Evolutionary conservation across 139 green algal species (phyloP), one percentile per base, ranked within the genome.

Genomic region (Raphidocelis subcapitata): DNA sequence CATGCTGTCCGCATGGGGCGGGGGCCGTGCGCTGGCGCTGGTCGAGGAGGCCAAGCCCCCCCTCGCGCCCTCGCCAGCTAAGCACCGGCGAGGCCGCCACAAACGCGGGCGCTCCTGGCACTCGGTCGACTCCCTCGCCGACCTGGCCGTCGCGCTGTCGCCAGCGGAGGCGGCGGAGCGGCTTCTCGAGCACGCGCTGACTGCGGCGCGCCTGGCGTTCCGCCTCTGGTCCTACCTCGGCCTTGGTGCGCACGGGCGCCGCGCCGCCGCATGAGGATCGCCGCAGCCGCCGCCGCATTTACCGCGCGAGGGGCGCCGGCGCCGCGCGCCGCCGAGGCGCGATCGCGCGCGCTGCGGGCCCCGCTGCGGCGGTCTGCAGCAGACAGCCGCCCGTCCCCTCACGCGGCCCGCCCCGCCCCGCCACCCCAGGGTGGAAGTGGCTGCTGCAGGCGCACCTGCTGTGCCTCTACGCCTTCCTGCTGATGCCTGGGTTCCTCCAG

Each of bases 401-500:
- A n/a, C n/a, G n/a, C n/a, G n/a, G n/a, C n/a, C n/a, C n/a, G n/a
- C n/a, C n/a, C n/a, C n/a, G n/a, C n/a, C 29, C 21, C 15, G 46
- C 4, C 47, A 3, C 47, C 67, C 52, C 70, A 85, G 79, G 85
- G 0, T 86, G 76, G 69, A 85, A 83, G 47, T 90, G 85, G 85
- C 54, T 62, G 3, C 36, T 81, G 2, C 56, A 82, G 32, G 72
- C 81, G n/a, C 70, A 62, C 31, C 74, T 73, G 31, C 77, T 91
- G 21, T 49, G 86, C 5, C 21, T 87, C 24, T 91, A 87, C 61
- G 83, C 84, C 2, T 67, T 67, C 0, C 70, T 91, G 15, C 67
- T 91, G 32, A 37, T 89, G 66, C 85, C 85, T 44, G 85, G 85
- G 29, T 91, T 91, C 59, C 67, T 86, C 23, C 82, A 87, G 78